Evolutionary conservation across 208 protist genomes (phyloP), one percentile per base, ranked within the genome.

Genomic region (Herpetomonas tarakana): DNA sequence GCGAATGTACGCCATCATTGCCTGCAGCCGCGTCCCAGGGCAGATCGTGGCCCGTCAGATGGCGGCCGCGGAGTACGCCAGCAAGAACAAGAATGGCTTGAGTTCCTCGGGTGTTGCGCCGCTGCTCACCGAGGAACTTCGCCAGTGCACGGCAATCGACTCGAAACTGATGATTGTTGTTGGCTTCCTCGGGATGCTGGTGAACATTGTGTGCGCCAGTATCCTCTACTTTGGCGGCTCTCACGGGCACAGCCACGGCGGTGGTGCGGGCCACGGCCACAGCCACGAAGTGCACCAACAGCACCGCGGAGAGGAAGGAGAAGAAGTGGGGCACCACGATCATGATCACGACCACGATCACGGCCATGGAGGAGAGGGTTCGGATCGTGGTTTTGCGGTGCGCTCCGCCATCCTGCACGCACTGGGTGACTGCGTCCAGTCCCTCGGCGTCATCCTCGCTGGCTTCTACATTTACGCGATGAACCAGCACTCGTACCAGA

Each of bases 381-480:
- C 52, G 30, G 60, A 21, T 44, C 53, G 50, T 29, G 73, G 76
- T 11, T 82, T 84, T 27, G 80, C 83, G 25, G 78, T 97, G 25
- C 74, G 91, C 44, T 78, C 92, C 0, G 89, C 92, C 14, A 81
- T 94, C 22, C 79, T 97, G 29, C 92, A 97, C 62, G 90, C 88
- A 1, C 65, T 97, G 7, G 90, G 90, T n/a, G 92, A 97, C 61
- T 94, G 85, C 60, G 75, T 96, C 0, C 92, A 96, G 80, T 88
- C 78, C 30, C 28, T 91, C 45, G 92, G 92, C 29, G 92, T 97
- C 29, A 93, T 97, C 25, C 24, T 94, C 18, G 89, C 92, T 1
- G 85, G 82, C 25, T 54, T 61, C 19, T 78, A 92, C 53, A 96
- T 97, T 53, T 97, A 89, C 72, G 47, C 80, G 16, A 72, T 62